phyloP scores from a whole-genome alignment of 2,329 filamentous ascomycete genomes.

The Coniochaeta hoffmannii region DNA sequence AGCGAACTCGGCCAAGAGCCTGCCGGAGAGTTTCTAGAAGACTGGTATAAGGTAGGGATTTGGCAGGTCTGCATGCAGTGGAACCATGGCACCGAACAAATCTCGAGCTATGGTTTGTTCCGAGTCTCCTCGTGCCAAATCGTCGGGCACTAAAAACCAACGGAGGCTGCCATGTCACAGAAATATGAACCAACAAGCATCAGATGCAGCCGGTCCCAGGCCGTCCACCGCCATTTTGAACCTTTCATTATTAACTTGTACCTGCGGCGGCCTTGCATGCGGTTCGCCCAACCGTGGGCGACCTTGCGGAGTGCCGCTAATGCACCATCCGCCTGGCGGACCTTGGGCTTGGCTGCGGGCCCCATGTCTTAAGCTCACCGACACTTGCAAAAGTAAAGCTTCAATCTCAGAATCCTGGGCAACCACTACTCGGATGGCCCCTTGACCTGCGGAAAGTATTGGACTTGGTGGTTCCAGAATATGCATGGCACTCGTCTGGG shows the following conservation, averaged over 20 bases:
- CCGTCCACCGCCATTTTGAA: conserved; percentile 1
- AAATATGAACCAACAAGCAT: background rate
- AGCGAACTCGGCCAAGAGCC: background rate
- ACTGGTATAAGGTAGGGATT: background rate
- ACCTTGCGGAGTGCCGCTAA: conserved; percentile 1
- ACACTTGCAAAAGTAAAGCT: conserved; percentile 17
- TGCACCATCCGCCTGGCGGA: background rate
- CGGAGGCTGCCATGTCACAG: no score
- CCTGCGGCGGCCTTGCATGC: background rate
- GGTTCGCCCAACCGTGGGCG: background rate
- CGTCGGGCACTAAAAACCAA: background rate
- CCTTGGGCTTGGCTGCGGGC: background rate
- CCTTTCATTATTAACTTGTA: background rate
- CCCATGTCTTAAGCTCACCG: conserved; percentile 24
- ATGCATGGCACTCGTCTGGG: background rate
- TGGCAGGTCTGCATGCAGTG: background rate
- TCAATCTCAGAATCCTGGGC: conserved; percentile 9
- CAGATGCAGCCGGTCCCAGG: background rate
- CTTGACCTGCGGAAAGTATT: conserved; percentile 3
- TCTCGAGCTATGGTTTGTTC: background rate
- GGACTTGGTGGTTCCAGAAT: background rate
- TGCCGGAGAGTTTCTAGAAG: background rate
- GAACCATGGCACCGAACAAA: background rate
- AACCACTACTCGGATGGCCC: background rate
- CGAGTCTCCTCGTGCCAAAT: background rate